Evolutionary conservation across 371 early-diverging fungal genomes (phyloP), one percentile per base, ranked within the genome.

Genomic region (Thermomucor indicae-seudaticae): DNA sequence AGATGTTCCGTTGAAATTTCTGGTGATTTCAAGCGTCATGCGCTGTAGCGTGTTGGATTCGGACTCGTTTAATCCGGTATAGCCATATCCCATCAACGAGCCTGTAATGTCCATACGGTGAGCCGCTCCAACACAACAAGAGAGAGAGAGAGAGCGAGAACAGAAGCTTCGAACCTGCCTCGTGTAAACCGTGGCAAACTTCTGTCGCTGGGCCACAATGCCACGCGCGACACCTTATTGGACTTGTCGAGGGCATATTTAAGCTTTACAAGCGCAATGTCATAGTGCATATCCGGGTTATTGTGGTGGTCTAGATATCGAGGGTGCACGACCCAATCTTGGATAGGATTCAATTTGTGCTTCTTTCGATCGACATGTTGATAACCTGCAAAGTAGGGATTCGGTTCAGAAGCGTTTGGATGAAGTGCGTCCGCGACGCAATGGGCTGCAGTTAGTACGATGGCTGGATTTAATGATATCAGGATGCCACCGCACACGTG

Each of bases 401-500:
- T 60, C 24, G 24, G 43, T 19, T 46, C 28, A 17, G 50, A 20
- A 3, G 53, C 47, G 2, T 51, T 50, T 8, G 62, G 58, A 14
- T 43, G 42, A 16, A 49, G 47, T 0, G 63, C 62, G 49, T 68
- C 73, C 0, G 50, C 52, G 6, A 76, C 57, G 49, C 77, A 76
- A 44, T 76, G 77, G 0, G 77, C 77, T 17, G 77, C 73, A 49
- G 77, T 76, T 29, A 76, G 52, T 20, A 76, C 53, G 19, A 54
- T 46, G 5, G 73, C 50, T 4, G 77, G 77, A 27, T 70, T 63
- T 31, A 68, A 62, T 0, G 71, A 70, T 7, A 76, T 8, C 16
- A 76, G 35, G 2, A 66, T 49, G 4, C 77, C 73, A 19, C 77
- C 77, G 27, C 77, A 76, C 2, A 76, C 55, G 46, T 76, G 77